Conservation (phyloP, 2,329 filamentous ascomycete species). For the Fusarium goolgardi region DNA sequence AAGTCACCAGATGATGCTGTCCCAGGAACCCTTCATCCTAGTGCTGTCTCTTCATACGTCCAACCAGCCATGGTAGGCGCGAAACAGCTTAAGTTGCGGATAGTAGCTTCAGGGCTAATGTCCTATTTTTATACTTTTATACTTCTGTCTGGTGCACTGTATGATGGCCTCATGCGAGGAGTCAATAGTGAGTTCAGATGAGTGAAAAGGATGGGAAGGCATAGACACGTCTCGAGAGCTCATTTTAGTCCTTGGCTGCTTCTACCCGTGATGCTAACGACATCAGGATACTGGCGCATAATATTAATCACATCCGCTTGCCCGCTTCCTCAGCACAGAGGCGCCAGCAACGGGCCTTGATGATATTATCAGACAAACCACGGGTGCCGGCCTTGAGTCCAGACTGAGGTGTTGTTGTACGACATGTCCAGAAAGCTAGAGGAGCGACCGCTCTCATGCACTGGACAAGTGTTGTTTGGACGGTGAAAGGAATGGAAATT, state of each 20-base stretch:
- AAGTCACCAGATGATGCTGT: background rate
- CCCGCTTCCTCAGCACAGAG: slow-evolving; percentile 2
- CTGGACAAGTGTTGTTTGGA: slow-evolving; percentile 5
- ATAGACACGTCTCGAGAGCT: background rate
- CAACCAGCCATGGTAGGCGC: background rate
- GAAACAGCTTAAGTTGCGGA: slow-evolving; percentile 2
- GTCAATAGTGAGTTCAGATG: background rate
- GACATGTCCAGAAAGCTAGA: slow-evolving; percentile 9
- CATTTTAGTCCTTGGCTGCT: slow-evolving; percentile 22
- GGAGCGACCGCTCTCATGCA: background rate
- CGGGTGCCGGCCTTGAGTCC: slow-evolving; percentile 21
- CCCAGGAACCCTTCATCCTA: background rate
- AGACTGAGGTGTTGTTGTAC: slow-evolving; percentile 29
- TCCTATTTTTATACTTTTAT: background rate
- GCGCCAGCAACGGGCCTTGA: background rate
- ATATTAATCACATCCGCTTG: background rate
- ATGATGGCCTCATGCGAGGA: background rate
- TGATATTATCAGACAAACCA: background rate
- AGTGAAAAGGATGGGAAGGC: slow-evolving; percentile 1
- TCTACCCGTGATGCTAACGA: slow-evolving; percentile 21
- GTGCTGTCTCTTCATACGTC: background rate
- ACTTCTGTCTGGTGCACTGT: background rate
- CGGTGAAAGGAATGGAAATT: slow-evolving; percentile 20
- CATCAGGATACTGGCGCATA: slow-evolving; percentile 9
- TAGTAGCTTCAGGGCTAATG: background rate